Conservation (phyloP, 1,284 basidiomycete species). For the Cryptococcus sp. region DNA sequence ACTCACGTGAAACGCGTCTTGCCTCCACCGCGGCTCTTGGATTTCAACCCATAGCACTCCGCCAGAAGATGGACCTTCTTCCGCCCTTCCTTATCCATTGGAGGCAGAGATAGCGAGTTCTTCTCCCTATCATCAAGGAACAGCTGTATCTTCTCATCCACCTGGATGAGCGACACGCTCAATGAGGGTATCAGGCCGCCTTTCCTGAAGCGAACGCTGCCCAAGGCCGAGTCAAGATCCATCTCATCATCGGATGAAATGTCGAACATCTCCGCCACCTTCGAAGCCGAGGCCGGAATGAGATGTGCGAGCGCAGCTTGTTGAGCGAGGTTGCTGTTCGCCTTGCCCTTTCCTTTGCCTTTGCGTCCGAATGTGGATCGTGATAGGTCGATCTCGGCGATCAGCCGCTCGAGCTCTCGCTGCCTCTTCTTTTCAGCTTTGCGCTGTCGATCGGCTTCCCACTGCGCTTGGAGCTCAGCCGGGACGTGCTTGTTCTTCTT, state of each 20-base stretch:
- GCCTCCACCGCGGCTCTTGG: constrained; percentile 70
- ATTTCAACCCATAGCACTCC: constrained; percentile 71
- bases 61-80: constrained; percentile 77
- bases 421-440: constrained; percentile 75
- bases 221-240: constrained; percentile 8
- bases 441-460: constrained; percentile 75
- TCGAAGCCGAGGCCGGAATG: constrained; percentile 39
- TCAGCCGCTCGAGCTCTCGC: constrained; percentile 59
- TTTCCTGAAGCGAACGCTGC: constrained; percentile 9
- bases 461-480: constrained; percentile 66
- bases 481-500: constrained; percentile 63
- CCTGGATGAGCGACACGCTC: constrained; percentile 17
- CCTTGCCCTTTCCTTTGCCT: constrained; percentile 34
- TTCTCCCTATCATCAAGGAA: constrained; percentile 65
- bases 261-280: constrained; percentile 50
- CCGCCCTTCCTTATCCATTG: constrained; percentile 70
- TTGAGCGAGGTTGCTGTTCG: constrained; percentile 31
- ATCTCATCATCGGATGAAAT: constrained; percentile 35
- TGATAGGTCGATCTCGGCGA: constrained; percentile 59
- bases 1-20: constrained; percentile 57
- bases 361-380: constrained; percentile 65
- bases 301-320: constrained; percentile 46
- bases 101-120: constrained; percentile 66
- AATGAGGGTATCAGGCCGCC: constrained; percentile 4
- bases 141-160: constrained; percentile 69